Evolutionary conservation across 495 filamentous ascomycete genomes (phyloP).

Genomic region (Aspergillus diversus): DNA sequence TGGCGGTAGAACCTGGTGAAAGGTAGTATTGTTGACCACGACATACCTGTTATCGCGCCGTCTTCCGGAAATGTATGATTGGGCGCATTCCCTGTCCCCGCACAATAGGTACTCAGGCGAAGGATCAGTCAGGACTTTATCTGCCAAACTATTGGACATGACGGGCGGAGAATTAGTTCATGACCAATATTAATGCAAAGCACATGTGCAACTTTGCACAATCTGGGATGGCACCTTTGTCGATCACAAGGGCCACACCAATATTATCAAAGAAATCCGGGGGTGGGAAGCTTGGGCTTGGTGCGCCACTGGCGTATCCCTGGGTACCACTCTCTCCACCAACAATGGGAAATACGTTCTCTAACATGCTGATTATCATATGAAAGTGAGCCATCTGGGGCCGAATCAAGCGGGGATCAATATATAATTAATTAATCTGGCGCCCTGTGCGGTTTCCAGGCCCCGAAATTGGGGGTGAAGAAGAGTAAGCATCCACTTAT

Average conservation of each 20-base stretch:
- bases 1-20: constrained; percentile 13
- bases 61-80: constrained; percentile 9
- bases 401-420: neutral
- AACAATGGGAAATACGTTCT: neutral
- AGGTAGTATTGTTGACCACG: constrained; percentile 18
- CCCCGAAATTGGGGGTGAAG: neutral
- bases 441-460: neutral
- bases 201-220: constrained; percentile 4
- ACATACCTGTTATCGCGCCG: neutral
- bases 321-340: no score
- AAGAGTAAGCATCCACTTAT: no score
- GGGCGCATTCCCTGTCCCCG: constrained; percentile 17
- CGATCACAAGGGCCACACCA: neutral
- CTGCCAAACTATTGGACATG: constrained; percentile 1
- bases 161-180: neutral
- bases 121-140: constrained; percentile 12
- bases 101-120: constrained; percentile 4
- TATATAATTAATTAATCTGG: neutral
- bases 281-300: neutral
- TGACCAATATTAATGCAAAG: neutral
- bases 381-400: neutral
- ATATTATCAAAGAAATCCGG: constrained; percentile 3
- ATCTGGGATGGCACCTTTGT: neutral
- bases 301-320: constrained; percentile 1
- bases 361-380: neutral